Conservation (phyloP, 805 yeast genomes). For the Helenozyma baotianmanensis region DNA sequence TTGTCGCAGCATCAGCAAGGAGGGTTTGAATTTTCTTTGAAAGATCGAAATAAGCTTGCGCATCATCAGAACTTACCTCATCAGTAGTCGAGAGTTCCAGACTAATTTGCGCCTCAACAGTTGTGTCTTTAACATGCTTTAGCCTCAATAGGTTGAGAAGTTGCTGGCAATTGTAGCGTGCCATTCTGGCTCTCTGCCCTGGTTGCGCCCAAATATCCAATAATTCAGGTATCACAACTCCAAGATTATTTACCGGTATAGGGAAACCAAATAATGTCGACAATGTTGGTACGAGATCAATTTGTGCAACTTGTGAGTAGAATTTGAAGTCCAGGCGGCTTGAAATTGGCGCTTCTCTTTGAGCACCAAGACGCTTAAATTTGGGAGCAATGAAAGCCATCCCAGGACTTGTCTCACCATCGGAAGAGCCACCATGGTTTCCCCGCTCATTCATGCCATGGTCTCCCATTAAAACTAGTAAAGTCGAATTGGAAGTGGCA, state of each 20-base stretch:
- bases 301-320: conserved; percentile 53
- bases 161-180: conserved; percentile 57
- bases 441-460: conserved; percentile 97
- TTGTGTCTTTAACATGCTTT: conserved; percentile 29
- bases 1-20: conserved; percentile 61
- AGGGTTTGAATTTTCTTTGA: conserved; percentile 46
- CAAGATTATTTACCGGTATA: conserved; percentile 70
- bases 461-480: conserved; percentile 80
- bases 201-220: conserved; percentile 45
- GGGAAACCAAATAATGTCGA: conserved; percentile 58
- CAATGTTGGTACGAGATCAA: conserved; percentile 70
- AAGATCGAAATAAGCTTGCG: conserved; percentile 26
- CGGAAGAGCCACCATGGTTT: conserved; percentile 93
- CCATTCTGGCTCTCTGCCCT: conserved; percentile 28
- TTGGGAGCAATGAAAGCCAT: conserved; percentile 64
- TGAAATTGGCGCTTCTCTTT: conserved; percentile 33
- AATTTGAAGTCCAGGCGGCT: conserved; percentile 46
- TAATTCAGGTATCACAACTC: conserved; percentile 59
- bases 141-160: conserved; percentile 45
- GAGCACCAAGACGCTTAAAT: conserved; percentile 28
- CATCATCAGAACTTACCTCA: too few species aligned
- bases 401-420: conserved; percentile 89
- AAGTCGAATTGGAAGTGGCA: conserved; percentile 35
- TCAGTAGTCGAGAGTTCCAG: too few species aligned
- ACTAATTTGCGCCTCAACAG: too few species aligned